These are phyloP conservation scores for Glycyrrhiza uralensis DNA, from an alignment of 306 rosid species.

Conservation along the genomic window DNA sequence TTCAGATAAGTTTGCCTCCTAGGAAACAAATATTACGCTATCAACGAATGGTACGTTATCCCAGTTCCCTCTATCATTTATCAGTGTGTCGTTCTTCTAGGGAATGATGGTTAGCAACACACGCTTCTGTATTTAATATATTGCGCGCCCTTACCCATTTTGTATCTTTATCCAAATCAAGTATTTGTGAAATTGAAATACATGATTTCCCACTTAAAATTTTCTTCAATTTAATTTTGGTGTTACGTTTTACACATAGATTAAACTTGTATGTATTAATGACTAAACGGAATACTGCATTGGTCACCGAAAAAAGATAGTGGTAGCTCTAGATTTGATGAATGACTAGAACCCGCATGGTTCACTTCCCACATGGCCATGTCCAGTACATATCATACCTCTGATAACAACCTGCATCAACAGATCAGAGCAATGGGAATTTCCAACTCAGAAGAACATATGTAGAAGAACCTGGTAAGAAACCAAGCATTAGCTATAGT, in stretches of 20 bases:
- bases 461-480: no score
- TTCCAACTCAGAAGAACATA: no score
- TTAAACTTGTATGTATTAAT: no score
- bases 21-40: conserved; percentile 56
- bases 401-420: no score
- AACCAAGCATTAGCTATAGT: no score
- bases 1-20: conserved; percentile 57
- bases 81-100: conserved; percentile 18
- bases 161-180: conserved; percentile 16
- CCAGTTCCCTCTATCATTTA: conserved; percentile 19
- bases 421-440: no score
- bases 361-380: neutral
- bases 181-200: neutral
- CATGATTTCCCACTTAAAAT: neutral
- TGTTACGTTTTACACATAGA: no score
- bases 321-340: neutral
- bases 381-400: neutral
- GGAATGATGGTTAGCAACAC: neutral
- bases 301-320: neutral
- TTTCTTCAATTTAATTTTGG: no score
- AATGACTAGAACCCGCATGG: neutral
- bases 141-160: neutral
- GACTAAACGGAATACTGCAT: neutral
- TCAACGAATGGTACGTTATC: conserved; percentile 15
- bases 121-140: neutral